phyloP scores from a whole-genome alignment of 2,329 filamentous ascomycete genomes.

The Neopestalotiopsis rosae region DNA sequence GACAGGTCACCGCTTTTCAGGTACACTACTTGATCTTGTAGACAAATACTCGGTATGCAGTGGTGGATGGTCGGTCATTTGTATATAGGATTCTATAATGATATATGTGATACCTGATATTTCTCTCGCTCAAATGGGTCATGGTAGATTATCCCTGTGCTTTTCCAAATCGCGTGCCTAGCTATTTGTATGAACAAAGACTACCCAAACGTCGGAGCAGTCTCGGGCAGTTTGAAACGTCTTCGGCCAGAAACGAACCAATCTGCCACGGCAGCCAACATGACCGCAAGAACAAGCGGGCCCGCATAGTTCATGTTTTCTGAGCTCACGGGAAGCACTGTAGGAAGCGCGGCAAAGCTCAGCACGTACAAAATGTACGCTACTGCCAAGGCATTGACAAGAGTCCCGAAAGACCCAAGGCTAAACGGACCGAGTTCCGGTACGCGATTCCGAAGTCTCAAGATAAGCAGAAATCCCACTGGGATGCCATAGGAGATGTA shows the following conservation, averaged over 20 bases:
- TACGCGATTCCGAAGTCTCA: background rate
- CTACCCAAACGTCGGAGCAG: background rate
- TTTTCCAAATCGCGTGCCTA: background rate
- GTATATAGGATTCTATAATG: background rate
- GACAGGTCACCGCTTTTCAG: slow-evolving; percentile 22
- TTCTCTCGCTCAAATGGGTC: slow-evolving; percentile 12
- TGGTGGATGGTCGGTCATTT: background rate
- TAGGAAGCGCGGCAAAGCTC: slow-evolving; percentile 6
- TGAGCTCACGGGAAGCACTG: background rate
- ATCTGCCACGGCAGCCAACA: background rate
- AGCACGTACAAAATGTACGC: slow-evolving; percentile 1
- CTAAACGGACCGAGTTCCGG: background rate
- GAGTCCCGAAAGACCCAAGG: background rate
- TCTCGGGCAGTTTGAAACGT: background rate
- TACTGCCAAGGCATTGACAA: background rate
- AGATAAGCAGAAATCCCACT: background rate
- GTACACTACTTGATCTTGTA: slow-evolving; percentile 11
- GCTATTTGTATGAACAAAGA: background rate
- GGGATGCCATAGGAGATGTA: slow-evolving; percentile 9
- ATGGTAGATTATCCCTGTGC: background rate
- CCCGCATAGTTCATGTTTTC: slow-evolving; percentile 13
- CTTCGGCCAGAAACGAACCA: slow-evolving; percentile 2
- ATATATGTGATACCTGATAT: background rate
- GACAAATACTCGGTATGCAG: background rate
- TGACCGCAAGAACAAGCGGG: slow-evolving; percentile 6